phyloP scores from a whole-genome alignment of 2,329 filamentous ascomycete species.

The Aureobasidium namibiae region DNA sequence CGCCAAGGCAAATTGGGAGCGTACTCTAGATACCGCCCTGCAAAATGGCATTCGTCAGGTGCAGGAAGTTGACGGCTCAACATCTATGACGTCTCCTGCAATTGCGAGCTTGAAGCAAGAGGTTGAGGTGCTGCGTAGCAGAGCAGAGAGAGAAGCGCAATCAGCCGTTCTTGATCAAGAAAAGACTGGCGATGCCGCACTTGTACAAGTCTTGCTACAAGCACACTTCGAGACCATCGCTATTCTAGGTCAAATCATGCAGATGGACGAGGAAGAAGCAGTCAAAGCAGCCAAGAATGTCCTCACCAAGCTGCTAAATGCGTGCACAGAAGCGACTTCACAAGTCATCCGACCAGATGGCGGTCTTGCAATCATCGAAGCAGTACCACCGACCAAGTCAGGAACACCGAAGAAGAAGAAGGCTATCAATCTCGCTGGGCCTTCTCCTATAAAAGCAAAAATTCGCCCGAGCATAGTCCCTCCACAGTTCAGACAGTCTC shows the following conservation, averaged over 20 bases:
- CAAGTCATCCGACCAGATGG: constrained; percentile 90
- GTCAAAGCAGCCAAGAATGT: constrained; percentile 69
- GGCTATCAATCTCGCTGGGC: constrained; percentile 36
- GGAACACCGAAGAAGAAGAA: constrained; percentile 71
- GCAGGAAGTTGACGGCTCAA: constrained; percentile 55
- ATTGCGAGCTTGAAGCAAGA: constrained; percentile 67
- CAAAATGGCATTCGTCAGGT: constrained; percentile 78
- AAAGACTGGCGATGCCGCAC: constrained; percentile 65
- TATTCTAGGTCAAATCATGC: constrained; percentile 70
- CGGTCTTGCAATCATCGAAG: constrained; percentile 51
- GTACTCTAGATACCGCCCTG: constrained; percentile 76
- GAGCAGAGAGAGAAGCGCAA: constrained; percentile 72
- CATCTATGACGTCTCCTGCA: constrained; percentile 53
- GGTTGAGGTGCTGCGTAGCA: constrained; percentile 74
- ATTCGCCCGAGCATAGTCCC: constrained; percentile 23
- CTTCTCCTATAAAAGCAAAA: constrained; percentile 41
- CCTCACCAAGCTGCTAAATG: constrained; percentile 68
- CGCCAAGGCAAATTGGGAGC: constrained; percentile 76
- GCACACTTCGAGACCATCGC: constrained; percentile 89
- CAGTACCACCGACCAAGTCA: constrained; percentile 60
- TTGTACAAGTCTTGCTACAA: constrained; percentile 74
- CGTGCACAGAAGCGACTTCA: constrained; percentile 64
- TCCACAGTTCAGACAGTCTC: constrained; percentile 9
- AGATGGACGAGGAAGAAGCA: constrained; percentile 77
- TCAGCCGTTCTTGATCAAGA: constrained; percentile 75